Conservation (phyloP, 495 filamentous ascomycete species). For the Articulospora tetracladia region DNA sequence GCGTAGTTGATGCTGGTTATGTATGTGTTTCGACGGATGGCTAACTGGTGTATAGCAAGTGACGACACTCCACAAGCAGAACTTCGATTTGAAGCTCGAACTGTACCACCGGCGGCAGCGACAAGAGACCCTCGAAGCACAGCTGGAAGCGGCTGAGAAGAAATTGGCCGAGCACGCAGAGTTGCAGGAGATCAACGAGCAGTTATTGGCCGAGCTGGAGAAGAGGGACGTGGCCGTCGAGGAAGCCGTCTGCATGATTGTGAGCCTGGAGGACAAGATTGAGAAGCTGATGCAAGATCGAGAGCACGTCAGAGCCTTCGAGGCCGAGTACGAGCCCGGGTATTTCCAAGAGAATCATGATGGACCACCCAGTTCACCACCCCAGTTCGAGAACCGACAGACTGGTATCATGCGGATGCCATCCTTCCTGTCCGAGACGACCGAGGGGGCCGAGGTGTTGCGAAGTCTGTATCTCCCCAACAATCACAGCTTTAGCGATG, state of each 20-base stretch:
- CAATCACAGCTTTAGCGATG: constrained; percentile 39
- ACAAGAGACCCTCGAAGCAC: constrained; percentile 51
- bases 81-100: constrained; percentile 87
- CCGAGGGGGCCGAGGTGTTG: constrained; percentile 58
- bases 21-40: constrained; percentile 18
- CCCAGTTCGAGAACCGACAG: constrained; percentile 5
- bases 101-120: constrained; percentile 68
- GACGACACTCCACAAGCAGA: constrained; percentile 72
- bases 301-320: constrained; percentile 17
- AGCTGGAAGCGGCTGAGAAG: constrained; percentile 55
- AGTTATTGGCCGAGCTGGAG: constrained; percentile 64
- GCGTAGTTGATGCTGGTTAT: constrained; percentile 24
- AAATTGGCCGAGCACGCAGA: constrained; percentile 46
- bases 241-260: constrained; percentile 80
- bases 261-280: constrained; percentile 64
- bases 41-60: constrained; percentile 41
- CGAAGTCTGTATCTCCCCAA: constrained; percentile 58
- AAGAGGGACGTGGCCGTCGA: constrained; percentile 73
- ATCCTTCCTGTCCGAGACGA: constrained; percentile 62
- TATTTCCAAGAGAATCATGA: constrained; percentile 16
- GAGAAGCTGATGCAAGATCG: constrained; percentile 44
- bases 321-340: constrained; percentile 13
- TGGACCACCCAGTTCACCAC: constrained; percentile 17
- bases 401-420: constrained; percentile 43
- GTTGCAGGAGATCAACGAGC: constrained; percentile 56